Percentiles rank a stretch among this genome's conserved stretches.
phyloP scores from a whole-genome alignment of 768 basidiomycete genomes.

The Lactifluus piperatus region DNA sequence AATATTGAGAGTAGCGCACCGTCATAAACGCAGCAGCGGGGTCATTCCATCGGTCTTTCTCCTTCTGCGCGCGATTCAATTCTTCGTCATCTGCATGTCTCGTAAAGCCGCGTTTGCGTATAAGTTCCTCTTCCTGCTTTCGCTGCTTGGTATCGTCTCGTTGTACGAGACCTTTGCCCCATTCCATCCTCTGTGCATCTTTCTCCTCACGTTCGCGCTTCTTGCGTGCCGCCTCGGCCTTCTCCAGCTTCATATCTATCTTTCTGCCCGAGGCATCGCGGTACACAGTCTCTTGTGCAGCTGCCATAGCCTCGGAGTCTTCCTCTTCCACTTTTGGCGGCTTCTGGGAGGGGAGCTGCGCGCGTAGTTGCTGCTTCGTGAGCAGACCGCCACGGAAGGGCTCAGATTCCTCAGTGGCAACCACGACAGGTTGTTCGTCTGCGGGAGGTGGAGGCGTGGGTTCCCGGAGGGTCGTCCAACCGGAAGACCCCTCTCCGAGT shows the following conservation, averaged over 20 bases:
- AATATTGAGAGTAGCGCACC: constrained; percentile 36
- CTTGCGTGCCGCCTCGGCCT: constrained; percentile 72
- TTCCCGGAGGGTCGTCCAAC: constrained; percentile 62
- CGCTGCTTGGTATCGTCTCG: constrained; percentile 66
- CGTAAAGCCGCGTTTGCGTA: constrained; percentile 58
- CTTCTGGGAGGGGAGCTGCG: constrained; percentile 39
- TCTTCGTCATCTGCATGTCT: constrained; percentile 75
- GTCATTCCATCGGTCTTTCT: constrained; percentile 88
- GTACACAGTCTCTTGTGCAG: constrained; percentile 86
- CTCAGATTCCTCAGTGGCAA: constrained; percentile 31
- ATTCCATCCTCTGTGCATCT: constrained; percentile 90
- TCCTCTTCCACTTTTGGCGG: constrained; percentile 30
- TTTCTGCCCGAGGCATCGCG: constrained; percentile 83
- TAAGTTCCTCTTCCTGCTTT: constrained; percentile 57
- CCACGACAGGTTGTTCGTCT: constrained; percentile 62
- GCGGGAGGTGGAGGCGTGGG: constrained; percentile 43
- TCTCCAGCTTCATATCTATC: constrained; percentile 80
- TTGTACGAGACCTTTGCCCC: constrained; percentile 95
- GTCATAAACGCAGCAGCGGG: constrained; percentile 94
- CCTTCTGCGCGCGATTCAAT: constrained; percentile 76
- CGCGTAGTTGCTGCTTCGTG: constrained; percentile 65
- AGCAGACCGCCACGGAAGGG: constrained; percentile 70
- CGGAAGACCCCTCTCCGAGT: constrained; percentile 35
- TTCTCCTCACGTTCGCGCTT: constrained; percentile 80
- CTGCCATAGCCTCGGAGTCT: constrained; percentile 45